These are phyloP conservation scores for Lecanicillium sp. DNA, from an alignment of 2,329 filamentous ascomycete genomes.

Conservation along the genomic window DNA sequence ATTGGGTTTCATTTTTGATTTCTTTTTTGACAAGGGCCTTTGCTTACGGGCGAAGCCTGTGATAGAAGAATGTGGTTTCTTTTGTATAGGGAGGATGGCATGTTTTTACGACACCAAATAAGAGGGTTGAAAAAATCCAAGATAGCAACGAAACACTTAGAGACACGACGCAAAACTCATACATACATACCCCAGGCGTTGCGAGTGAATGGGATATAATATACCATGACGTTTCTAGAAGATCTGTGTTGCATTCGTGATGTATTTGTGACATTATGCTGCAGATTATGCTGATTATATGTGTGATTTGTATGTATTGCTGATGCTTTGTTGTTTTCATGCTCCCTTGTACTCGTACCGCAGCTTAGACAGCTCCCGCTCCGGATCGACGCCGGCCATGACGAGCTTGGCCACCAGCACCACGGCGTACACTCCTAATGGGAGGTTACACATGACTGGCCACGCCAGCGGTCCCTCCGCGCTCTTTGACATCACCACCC, in stretches of 20 bases:
- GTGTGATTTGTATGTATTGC: too few relatives aligned
- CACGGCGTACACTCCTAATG: constrained; percentile 53
- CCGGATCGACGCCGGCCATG: constrained; percentile 64
- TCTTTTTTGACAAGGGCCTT: too few relatives aligned
- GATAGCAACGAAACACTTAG: constrained; percentile 7
- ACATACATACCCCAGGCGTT: constrained; percentile 7
- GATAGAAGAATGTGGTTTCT: too few relatives aligned
- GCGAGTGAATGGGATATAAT: constrained; percentile 11
- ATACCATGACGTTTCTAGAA: constrained; percentile 14
- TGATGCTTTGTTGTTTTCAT: constrained; percentile 27
- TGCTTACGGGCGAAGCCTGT: too few relatives aligned
- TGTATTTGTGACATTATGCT: background rate
- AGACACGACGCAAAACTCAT: constrained; percentile 5
- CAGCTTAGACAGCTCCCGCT: constrained; percentile 54
- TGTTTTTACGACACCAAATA: background rate
- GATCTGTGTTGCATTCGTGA: background rate
- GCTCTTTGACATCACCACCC: constrained; percentile 17
- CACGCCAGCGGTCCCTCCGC: constrained; percentile 27
- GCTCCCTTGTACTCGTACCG: constrained; percentile 65
- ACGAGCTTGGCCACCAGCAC: constrained; percentile 57
- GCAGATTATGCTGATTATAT: constrained; percentile 8
- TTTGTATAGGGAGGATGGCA: constrained; percentile 1
- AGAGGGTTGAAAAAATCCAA: background rate
- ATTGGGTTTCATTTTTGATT: background rate
- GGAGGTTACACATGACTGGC: constrained; percentile 44